Evolutionary conservation across 495 filamentous ascomycete species (phyloP).

Genomic region (Lophiotrema nucula): DNA sequence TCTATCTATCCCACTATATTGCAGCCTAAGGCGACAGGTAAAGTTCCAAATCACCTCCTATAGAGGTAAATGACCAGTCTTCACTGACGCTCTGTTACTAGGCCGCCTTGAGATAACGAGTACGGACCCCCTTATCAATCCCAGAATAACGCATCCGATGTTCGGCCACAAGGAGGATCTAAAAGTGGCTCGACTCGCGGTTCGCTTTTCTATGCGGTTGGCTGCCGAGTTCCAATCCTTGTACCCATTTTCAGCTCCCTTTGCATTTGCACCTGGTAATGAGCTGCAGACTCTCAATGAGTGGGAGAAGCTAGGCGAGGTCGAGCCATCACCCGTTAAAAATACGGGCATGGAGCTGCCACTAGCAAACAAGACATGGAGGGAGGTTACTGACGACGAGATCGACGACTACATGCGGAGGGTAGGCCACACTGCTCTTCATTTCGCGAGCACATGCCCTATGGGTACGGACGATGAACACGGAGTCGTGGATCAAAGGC

Average conservation of each 20-base stretch:
- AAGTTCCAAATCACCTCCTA: conserved; percentile 1
- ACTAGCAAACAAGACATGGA: conserved; percentile 17
- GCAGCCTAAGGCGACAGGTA: conserved; percentile 20
- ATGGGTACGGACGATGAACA: conserved; percentile 11
- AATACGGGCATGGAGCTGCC: conserved; percentile 1
- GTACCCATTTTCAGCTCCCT: conserved; percentile 20
- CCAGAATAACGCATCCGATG: conserved; percentile 25
- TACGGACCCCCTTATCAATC: conserved; percentile 19
- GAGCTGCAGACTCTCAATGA: conserved; percentile 15
- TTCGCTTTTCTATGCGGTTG: conserved; percentile 22
- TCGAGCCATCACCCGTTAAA: conserved; percentile 5
- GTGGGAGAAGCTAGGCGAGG: conserved; percentile 14
- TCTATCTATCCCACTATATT: conserved; percentile 22
- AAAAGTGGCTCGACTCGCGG: conserved; percentile 15
- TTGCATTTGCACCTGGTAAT: conserved; percentile 25
- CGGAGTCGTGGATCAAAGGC: conserved; percentile 14
- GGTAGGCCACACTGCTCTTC: conserved; percentile 17
- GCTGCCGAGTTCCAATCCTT: conserved; percentile 19
- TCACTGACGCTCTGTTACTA: conserved; percentile 8
- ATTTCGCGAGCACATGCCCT: conserved; percentile 21
- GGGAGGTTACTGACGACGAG: conserved; percentile 17
- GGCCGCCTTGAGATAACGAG: conserved; percentile 22
- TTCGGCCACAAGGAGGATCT: conserved; percentile 20
- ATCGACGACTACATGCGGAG: conserved; percentile 22
- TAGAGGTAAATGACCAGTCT: neutral